Evolutionary conservation across 805 yeast genomes (phyloP).

Genomic region (Yamadazyma takamatsuzukensis): DNA sequence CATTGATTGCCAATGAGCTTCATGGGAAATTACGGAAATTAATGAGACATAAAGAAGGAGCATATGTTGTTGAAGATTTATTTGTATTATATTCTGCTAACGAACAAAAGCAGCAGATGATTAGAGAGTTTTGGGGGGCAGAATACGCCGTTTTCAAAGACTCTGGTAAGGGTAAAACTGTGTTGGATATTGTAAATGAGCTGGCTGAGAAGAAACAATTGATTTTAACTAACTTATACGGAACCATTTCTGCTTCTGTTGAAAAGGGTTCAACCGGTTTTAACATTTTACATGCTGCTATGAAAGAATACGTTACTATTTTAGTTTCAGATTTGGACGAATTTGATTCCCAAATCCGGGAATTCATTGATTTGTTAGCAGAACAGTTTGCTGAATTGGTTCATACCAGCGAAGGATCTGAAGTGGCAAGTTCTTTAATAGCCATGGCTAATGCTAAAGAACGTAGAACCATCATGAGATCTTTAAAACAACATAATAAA

Average conservation of each 20-base stretch:
- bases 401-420: slow-evolving; percentile 92
- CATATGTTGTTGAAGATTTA: slow-evolving; percentile 93
- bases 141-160: slow-evolving; percentile 90
- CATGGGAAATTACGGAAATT: slow-evolving; percentile 89
- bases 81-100: slow-evolving; percentile 79
- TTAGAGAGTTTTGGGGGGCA: slow-evolving; percentile 95
- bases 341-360: slow-evolving; percentile 60
- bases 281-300: slow-evolving; percentile 92
- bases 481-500: slow-evolving; percentile 71
- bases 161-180: slow-evolving; percentile 56
- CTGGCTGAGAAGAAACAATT: slow-evolving; percentile 75
- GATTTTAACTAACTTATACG: slow-evolving; percentile 69
- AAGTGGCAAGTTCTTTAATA: slow-evolving; percentile 78
- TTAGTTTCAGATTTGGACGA: slow-evolving; percentile 49
- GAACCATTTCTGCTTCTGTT: slow-evolving; percentile 85
- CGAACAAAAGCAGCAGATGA: slow-evolving; percentile 84
- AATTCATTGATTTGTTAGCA: slow-evolving; percentile 73
- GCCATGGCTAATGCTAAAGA: slow-evolving; percentile 89
- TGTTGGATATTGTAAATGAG: slow-evolving; percentile 63
- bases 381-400: slow-evolving; percentile 94
- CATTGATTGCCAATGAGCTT: slow-evolving; percentile 71
- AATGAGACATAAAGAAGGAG: slow-evolving; percentile 97
- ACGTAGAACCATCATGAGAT: slow-evolving; percentile 71
- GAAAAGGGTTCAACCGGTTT: slow-evolving; percentile 96
- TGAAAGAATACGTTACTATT: slow-evolving; percentile 80